A percentile compares a stretch with the other conserved stretches of the same genome.
These are phyloP conservation scores for Podila horticola DNA, from an alignment of 192 early-diverging fungal species.

Conservation along the genomic window DNA sequence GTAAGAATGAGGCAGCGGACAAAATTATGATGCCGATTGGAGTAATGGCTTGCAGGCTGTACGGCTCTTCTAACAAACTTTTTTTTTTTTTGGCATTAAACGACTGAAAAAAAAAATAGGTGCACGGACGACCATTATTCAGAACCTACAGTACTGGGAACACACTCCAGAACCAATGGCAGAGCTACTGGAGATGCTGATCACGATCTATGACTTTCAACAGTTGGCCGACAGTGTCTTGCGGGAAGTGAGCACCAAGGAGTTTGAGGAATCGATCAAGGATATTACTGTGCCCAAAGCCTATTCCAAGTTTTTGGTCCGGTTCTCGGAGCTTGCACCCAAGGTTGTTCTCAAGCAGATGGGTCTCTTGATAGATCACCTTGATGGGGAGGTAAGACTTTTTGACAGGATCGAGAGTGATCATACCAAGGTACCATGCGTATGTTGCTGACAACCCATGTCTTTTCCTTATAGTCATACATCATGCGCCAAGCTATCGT, in stretches of 20 bases:
- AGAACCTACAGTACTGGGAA: constrained; percentile 88
- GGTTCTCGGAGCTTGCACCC: constrained; percentile 84
- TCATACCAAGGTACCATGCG: not conserved
- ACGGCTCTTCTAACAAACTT: not conserved
- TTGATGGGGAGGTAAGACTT: constrained; percentile 86
- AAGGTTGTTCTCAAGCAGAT: constrained; percentile 90
- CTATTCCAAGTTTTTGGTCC: constrained; percentile 83
- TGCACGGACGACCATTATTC: constrained; percentile 79
- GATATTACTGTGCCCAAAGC: constrained; percentile 86
- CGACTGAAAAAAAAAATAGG: constrained; percentile 36
- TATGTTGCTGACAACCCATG: not conserved
- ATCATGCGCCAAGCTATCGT: constrained; percentile 87
- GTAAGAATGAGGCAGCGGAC: constrained; percentile 41
- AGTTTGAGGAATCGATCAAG: constrained; percentile 62
- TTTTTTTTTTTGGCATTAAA: not conserved
- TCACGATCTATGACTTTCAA: constrained; percentile 67
- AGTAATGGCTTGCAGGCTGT: not conserved
- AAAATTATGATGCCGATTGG: not conserved
- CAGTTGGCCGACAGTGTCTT: constrained; percentile 81
- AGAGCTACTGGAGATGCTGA: constrained; percentile 72
- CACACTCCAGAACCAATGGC: constrained; percentile 88
- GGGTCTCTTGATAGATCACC: constrained; percentile 80
- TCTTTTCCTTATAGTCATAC: constrained; percentile 70
- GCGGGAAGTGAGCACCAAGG: constrained; percentile 64
- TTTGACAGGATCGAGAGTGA: not conserved